Base-by-base conservation (phyloP, 305 asterid species). In the Rubia tinctorum region DNA sequence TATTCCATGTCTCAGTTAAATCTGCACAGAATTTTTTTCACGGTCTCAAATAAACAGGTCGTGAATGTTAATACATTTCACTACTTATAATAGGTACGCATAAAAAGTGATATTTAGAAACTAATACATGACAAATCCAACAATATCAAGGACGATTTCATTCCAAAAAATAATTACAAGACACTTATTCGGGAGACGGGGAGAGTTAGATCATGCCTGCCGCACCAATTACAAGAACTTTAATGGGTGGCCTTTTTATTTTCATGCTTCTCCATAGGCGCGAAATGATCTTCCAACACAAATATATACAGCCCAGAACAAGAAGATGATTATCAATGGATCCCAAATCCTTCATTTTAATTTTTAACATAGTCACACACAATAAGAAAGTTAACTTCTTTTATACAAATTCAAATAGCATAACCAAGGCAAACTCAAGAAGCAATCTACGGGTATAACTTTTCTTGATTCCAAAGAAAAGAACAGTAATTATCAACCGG, bases 151-250 rank as follows among this genome's bases (percentile, higher is more conserved):
- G 15, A 20, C 34, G 7, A 45, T 12, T 8, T 45, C 17, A 45
- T 45, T 45, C 4, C 53, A 45, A 45, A 30, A 45, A 45, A 73
- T n/a, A 15, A 45, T 10, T 45, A 53, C 59, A 53, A 53, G 10
- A 0, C 20, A 6, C 22, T 44, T 6, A 11, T 7, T 6, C 40
- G 34, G 34, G 34, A 3, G 34, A 30, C 3, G 34, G 34, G 34
- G 34, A 3, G 34, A 30, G 34, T 30, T 30, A 30, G 34, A 30
- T 30, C 91, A 69, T 89, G 85, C 97, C 97, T 86, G 98, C 96
- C 66, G 96, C 96, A 56, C 93, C 98, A 3, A 96, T 92, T 69
- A 92, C 91, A 66, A 92, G 89, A 10, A 92, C 90, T 34, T 84
- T 88, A 59, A 88, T 10, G 2, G 98, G 95, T 27, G 86, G 89